phyloP scores from a whole-genome alignment of 305 asterid species.

The Caryopteris hybrid region DNA sequence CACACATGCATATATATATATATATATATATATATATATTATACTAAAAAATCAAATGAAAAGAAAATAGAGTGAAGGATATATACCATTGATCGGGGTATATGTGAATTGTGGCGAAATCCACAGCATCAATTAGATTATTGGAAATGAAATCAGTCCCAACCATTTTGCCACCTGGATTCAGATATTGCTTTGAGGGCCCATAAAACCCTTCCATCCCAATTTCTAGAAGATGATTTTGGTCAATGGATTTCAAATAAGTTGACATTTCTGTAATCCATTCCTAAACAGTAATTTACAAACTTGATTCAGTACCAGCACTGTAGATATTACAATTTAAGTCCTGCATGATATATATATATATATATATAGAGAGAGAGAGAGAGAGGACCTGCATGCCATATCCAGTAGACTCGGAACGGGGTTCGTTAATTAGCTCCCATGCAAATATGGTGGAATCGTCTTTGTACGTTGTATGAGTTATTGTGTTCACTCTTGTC shows the following conservation, averaged over 20 bases:
- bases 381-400: too few relatives aligned
- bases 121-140: slow-evolving; percentile 32
- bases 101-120: slow-evolving; percentile 50
- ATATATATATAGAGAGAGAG: too few relatives aligned
- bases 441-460: slow-evolving; percentile 52
- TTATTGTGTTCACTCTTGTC: slow-evolving; percentile 38
- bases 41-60: background rate
- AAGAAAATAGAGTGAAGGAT: background rate
- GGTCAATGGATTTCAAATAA: slow-evolving; percentile 42
- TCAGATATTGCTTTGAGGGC: slow-evolving; percentile 30
- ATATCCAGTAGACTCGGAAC: slow-evolving; percentile 39
- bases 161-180: slow-evolving; percentile 35
- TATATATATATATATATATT: background rate
- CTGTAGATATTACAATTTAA: too few relatives aligned
- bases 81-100: slow-evolving; percentile 57
- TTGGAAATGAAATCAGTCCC: slow-evolving; percentile 53
- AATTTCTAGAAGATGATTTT: slow-evolving; percentile 39
- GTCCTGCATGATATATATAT: too few relatives aligned
- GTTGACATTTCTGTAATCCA: slow-evolving; percentile 47
- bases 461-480: slow-evolving; percentile 44
- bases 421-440: slow-evolving; percentile 61
- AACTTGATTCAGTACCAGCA: too few relatives aligned
- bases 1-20: too few relatives aligned
- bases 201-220: slow-evolving; percentile 69
- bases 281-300: slow-evolving; percentile 19